Conservation (phyloP, 495 filamentous ascomycete genomes). For the Clavariopsis aquatica region DNA sequence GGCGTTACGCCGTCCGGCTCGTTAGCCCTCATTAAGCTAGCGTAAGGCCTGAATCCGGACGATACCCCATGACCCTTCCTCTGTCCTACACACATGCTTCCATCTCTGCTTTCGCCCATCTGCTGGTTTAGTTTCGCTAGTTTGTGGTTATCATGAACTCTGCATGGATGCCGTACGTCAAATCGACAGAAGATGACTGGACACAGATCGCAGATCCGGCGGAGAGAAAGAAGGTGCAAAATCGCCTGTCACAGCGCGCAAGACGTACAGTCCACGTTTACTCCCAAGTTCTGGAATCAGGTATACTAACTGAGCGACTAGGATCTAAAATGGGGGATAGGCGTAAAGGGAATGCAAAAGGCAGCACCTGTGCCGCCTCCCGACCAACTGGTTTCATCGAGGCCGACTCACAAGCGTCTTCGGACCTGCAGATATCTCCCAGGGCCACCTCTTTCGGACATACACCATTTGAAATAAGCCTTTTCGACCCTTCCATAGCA, state of each 20-base stretch:
- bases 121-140: not conserved
- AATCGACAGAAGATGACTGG: not conserved
- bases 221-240: not conserved
- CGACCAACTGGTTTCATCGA: not conserved
- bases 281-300: not conserved
- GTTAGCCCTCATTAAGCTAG: not conserved
- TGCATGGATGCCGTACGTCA: not conserved
- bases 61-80: not conserved
- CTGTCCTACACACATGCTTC: not conserved
- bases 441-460: not conserved
- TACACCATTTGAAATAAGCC: not conserved
- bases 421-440: not conserved
- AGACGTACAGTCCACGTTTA: not conserved
- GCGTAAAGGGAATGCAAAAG: not conserved
- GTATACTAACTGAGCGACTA: not conserved
- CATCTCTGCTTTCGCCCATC: not conserved
- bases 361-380: not conserved
- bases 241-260: conserved; percentile 1
- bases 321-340: not conserved
- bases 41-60: not conserved
- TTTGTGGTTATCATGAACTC: not conserved
- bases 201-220: not conserved
- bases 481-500: not conserved
- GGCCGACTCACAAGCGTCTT: not conserved
- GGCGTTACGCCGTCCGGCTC: no score